Base-by-base conservation (phyloP, 169 alveolate species). In the Cryptosporidium felis region DNA sequence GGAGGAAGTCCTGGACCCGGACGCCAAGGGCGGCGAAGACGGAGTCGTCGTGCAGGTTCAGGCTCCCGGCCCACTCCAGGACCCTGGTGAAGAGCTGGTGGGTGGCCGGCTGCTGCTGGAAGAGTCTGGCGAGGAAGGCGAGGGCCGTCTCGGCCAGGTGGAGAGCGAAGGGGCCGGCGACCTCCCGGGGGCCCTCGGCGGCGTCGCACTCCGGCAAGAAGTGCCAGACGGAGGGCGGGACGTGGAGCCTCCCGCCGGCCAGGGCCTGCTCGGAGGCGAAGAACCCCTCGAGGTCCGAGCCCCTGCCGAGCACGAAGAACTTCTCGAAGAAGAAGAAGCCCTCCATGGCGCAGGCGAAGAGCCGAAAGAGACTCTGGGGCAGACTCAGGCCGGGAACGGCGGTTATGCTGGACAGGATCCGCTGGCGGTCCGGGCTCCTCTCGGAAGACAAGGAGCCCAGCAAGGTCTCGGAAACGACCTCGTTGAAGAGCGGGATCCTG, bases 241-340 rank as follows among this genome's bases (percentile, higher is more conserved):
- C 14, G 47, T 26, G 18, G n/a, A 65, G 41, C 42, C 16, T 65
- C 1, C 81, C 81, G 6, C 49, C 36, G 4, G 49, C 44, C 1
- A 46, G 12, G 5, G 21, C 62, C 3, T 32, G 9, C 3, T 28
- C 49, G 1, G 81, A 32, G 28, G 60, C 61, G 34, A 65, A 65
- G 14, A 38, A 8, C 2, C 41, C 34, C 8, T 47, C 61, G 9
- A 65, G 36, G 9, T 65, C 81, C 0, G 34, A n/a, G 36, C n/a
- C 16, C 36, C 47, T 65, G 18, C 53, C 62, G 45, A 21, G 36
- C 18, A 65, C 16, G n/a, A 65, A 65, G 62, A 23, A 46, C 49
- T 65, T 65, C 26, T 65, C 81, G 36, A 23, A 65, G 47, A 65
- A 30, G 62, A 46, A 45, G 21, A 46, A 65, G 10, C 63, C 53